Percentiles rank a stretch among this genome's conserved stretches.
phyloP scores from a whole-genome alignment of 1,284 basidiomycete species.

The Papiliotrema laurentii region DNA sequence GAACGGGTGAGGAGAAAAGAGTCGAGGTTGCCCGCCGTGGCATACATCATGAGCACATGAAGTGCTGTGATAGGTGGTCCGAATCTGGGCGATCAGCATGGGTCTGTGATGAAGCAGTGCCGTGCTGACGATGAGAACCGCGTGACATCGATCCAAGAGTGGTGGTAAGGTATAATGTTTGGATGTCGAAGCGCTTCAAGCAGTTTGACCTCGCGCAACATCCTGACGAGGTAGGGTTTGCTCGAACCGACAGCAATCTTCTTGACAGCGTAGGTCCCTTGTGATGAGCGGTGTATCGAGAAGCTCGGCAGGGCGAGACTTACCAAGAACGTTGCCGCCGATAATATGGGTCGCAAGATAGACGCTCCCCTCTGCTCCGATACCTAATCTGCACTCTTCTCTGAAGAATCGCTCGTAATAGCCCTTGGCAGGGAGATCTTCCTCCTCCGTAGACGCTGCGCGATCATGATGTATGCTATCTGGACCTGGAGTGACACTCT shows the following conservation, averaged over 20 bases:
- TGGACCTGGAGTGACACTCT: constrained; percentile 4
- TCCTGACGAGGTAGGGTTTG: constrained; percentile 72
- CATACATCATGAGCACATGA: constrained; percentile 89
- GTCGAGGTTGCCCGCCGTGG: constrained; percentile 76
- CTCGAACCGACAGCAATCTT: constrained; percentile 91
- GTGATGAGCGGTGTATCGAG: neutral
- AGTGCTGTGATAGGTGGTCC: constrained; percentile 76
- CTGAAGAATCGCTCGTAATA: constrained; percentile 70
- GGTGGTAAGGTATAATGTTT: constrained; percentile 91
- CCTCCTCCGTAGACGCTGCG: constrained; percentile 13
- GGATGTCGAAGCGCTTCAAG: constrained; percentile 82
- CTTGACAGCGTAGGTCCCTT: constrained; percentile 73
- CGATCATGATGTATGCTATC: constrained; percentile 7
- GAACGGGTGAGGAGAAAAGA: constrained; percentile 72
- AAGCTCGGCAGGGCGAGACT: constrained; percentile 5
- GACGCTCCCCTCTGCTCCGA: constrained; percentile 87
- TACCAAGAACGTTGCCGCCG: constrained; percentile 32
- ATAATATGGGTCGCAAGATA: constrained; percentile 50
- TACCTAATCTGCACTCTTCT: constrained; percentile 77
- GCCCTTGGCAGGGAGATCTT: constrained; percentile 44
- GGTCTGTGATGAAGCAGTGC: neutral
- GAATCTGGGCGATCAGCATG: constrained; percentile 52
- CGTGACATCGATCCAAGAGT: constrained; percentile 83
- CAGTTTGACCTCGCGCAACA: constrained; percentile 75
- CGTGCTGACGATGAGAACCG: constrained; percentile 60